phyloP scores from a whole-genome alignment of 192 early-diverging fungal genomes.

The Phlyctochytrium bullatum region DNA sequence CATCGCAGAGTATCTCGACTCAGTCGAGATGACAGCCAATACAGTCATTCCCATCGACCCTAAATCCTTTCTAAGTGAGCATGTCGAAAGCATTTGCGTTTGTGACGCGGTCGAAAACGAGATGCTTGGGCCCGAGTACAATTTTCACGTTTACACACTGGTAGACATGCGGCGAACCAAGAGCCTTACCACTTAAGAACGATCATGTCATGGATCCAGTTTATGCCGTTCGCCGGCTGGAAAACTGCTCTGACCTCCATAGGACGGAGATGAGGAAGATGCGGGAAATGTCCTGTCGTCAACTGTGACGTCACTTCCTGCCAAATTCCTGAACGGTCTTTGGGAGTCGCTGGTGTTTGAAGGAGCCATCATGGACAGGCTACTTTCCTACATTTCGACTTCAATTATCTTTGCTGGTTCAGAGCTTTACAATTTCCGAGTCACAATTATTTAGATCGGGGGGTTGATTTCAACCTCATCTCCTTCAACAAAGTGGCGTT shows the following conservation, averaged over 20 bases:
- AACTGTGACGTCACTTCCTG: constrained; percentile 15
- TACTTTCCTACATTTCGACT: constrained; percentile 64
- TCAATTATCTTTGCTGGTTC: constrained; percentile 54
- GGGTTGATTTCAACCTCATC: constrained; percentile 54
- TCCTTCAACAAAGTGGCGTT: constrained; percentile 61
- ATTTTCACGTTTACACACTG: background rate
- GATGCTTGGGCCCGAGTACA: background rate
- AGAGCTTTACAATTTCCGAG: background rate
- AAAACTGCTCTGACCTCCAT: background rate
- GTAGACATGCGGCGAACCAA: background rate
- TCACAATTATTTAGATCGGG: constrained; percentile 28
- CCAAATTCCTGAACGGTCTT: constrained; percentile 13
- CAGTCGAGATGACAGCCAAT: too few relatives aligned
- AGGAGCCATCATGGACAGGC: constrained; percentile 43
- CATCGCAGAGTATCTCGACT: too few relatives aligned
- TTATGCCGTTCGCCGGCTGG: background rate
- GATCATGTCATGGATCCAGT: background rate
- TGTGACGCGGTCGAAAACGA: background rate
- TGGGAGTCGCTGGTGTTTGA: constrained; percentile 52
- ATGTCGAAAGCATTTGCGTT: constrained; percentile 2
- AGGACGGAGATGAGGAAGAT: constrained; percentile 18
- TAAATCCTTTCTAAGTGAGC: background rate
- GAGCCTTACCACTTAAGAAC: background rate
- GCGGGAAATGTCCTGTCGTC: constrained; percentile 8
- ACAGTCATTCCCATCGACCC: too few relatives aligned